A percentile compares a stretch with the other conserved stretches of the same genome.
Conservation (phyloP, 2,329 filamentous ascomycete species). For the Colletotrichum lupini region DNA sequence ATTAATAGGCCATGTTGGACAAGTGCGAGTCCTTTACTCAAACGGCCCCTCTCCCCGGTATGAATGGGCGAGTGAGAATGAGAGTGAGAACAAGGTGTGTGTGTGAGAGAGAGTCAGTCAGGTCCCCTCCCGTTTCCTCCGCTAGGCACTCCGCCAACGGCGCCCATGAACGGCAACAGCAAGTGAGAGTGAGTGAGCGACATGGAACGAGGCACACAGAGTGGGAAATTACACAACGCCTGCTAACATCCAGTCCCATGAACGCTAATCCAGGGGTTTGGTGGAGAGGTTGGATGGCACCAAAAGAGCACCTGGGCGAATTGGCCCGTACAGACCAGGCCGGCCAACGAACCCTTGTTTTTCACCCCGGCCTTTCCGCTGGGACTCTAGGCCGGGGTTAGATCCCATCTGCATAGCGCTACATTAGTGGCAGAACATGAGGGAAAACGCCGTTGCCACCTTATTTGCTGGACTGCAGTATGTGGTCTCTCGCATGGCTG, state of each 20-base stretch:
- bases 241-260: constrained; percentile 27
- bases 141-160: constrained; percentile 6
- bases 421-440: not conserved
- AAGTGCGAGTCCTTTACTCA: constrained; percentile 17
- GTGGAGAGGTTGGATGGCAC: constrained; percentile 35
- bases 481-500: not conserved
- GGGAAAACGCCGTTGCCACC: constrained; percentile 25
- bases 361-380: constrained; percentile 1
- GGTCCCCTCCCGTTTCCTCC: constrained; percentile 24
- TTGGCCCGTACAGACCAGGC: constrained; percentile 23
- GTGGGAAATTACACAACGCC: constrained; percentile 36
- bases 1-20: constrained; percentile 56
- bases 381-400: constrained; percentile 18
- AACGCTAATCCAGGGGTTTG: constrained; percentile 37
- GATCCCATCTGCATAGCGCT: constrained; percentile 29
- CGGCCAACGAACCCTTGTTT: constrained; percentile 12
- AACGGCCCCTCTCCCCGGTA: constrained; percentile 31
- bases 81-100: too few species aligned
- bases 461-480: constrained; percentile 10
- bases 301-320: constrained; percentile 29
- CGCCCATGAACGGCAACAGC: not conserved
- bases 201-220: constrained; percentile 21
- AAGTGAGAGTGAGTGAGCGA: constrained; percentile 10
- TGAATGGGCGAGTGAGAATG: not conserved
- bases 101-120: constrained; percentile 38